A percentile compares a stretch with the other conserved stretches of the same genome.
Evolutionary conservation across 108 stramenopile species (phyloP).

Genomic region (Nannochloropsis gaditana): DNA sequence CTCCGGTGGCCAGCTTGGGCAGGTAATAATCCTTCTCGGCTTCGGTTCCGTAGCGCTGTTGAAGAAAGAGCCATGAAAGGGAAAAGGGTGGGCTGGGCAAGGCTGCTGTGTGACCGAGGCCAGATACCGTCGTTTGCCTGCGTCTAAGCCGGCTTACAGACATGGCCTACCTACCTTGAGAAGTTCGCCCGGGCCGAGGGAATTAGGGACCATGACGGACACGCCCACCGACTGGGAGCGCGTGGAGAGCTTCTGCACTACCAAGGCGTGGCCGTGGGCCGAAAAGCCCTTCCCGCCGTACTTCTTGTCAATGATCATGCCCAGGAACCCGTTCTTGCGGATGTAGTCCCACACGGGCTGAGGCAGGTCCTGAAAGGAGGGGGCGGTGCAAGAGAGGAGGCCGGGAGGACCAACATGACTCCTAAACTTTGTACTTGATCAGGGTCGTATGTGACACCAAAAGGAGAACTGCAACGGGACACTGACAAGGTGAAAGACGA

Average conservation of each 20-base stretch:
- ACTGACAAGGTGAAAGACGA: not conserved
- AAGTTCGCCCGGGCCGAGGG: slow-evolving; percentile 91
- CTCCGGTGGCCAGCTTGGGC: slow-evolving; percentile 83
- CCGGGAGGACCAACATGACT: not conserved
- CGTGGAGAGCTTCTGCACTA: slow-evolving; percentile 77
- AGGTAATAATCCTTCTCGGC: slow-evolving; percentile 91
- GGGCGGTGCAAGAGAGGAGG: not conserved
- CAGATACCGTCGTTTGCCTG: too few species aligned
- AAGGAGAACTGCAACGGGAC: not conserved
- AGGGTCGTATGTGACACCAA: not conserved
- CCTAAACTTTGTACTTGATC: not conserved
- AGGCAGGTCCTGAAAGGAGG: slow-evolving; percentile 36
- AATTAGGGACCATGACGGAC: slow-evolving; percentile 95
- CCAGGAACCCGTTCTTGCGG: slow-evolving; percentile 86
- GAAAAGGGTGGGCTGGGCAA: not conserved
- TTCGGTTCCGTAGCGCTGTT: slow-evolving; percentile 67
- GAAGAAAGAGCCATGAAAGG: not conserved
- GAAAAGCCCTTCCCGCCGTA: slow-evolving; percentile 93
- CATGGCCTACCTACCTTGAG: slow-evolving; percentile 58
- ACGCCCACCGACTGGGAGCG: slow-evolving; percentile 53
- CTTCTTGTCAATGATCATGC: slow-evolving; percentile 90
- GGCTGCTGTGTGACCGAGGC: too few species aligned
- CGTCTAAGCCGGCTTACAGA: not conserved
- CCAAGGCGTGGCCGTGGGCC: slow-evolving; percentile 78
- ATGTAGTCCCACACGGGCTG: slow-evolving; percentile 60